Evolutionary conservation across 345 rosid genomes (phyloP).

Genomic region (Eutrema yunnanense): DNA sequence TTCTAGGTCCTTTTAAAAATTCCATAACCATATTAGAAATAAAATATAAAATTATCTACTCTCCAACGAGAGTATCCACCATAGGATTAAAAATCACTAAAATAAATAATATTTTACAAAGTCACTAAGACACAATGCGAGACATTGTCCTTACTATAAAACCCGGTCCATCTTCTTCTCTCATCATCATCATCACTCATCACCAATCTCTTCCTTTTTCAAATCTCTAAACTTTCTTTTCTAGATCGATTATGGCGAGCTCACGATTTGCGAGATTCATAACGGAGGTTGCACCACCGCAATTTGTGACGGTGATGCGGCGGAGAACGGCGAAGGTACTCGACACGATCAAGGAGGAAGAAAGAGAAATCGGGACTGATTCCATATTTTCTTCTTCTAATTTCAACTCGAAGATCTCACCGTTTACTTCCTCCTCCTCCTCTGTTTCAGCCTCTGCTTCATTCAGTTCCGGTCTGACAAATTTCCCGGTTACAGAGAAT

Average conservation of each 20-base stretch:
- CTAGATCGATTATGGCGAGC: slow-evolving; percentile 45
- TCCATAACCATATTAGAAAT: background rate
- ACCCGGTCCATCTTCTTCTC: background rate
- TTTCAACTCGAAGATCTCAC: slow-evolving; percentile 6
- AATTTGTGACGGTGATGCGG: slow-evolving; percentile 62
- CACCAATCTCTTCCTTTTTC: background rate
- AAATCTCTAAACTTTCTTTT: background rate
- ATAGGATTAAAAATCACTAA: background rate
- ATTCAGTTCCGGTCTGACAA: slow-evolving; percentile 7
- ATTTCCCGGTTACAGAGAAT: slow-evolving; percentile 32
- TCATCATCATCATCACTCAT: background rate
- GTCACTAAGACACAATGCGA: background rate
- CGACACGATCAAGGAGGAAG: slow-evolving; percentile 86
- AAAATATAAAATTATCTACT: background rate
- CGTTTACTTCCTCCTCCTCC: slow-evolving; percentile 8
- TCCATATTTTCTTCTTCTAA: slow-evolving; percentile 19
- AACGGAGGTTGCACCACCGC: slow-evolving; percentile 87
- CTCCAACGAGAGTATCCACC: slow-evolving; percentile 11
- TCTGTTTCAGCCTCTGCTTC: slow-evolving; percentile 12
- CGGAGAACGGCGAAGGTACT: slow-evolving; percentile 51
- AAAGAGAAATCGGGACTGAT: slow-evolving; percentile 42
- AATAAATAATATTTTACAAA: background rate
- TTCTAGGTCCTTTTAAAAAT: background rate
- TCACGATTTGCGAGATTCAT: slow-evolving; percentile 56
- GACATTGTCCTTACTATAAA: slow-evolving; percentile 7